Percentiles rank a stretch among this genome's conserved stretches.
Evolutionary conservation across 306 rosid species (phyloP).

Genomic region (Lathyrus tuberosus): DNA sequence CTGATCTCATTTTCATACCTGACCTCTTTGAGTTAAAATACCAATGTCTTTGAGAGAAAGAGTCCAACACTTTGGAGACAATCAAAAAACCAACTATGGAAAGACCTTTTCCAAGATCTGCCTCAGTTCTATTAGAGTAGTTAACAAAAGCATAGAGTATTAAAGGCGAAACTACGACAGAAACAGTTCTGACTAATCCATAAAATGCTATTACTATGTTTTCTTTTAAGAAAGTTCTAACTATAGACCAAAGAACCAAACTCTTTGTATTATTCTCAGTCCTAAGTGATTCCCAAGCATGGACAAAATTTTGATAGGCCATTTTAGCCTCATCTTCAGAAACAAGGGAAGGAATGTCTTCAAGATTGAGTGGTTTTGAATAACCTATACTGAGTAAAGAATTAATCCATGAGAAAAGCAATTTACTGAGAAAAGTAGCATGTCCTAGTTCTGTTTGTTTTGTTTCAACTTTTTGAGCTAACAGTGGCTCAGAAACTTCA

Average conservation of each 20-base stretch:
- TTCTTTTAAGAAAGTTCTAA: slow-evolving; percentile 59
- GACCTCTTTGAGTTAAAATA: slow-evolving; percentile 64
- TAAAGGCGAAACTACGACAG: slow-evolving; percentile 62
- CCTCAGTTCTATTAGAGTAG: slow-evolving; percentile 47
- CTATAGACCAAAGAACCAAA: slow-evolving; percentile 54
- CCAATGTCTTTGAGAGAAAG: slow-evolving; percentile 73
- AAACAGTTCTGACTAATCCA: slow-evolving; percentile 52
- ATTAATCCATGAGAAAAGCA: neutral
- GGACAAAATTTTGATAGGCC: neutral
- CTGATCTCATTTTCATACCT: slow-evolving; percentile 80
- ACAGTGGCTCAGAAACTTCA: neutral
- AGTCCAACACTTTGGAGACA: slow-evolving; percentile 56
- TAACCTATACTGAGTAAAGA: neutral
- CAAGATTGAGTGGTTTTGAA: neutral
- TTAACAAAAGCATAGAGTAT: slow-evolving; percentile 71
- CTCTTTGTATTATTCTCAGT: slow-evolving; percentile 41
- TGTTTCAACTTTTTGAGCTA: neutral
- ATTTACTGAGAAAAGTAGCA: neutral
- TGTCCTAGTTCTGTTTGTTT: neutral
- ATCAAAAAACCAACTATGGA: slow-evolving; percentile 54
- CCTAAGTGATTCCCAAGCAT: slow-evolving; percentile 45
- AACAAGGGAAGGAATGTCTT: neutral
- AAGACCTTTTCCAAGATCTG: slow-evolving; percentile 50
- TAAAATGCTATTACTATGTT: slow-evolving; percentile 54
- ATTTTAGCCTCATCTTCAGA: neutral